Evolutionary conservation across 164 flowering plant species (phyloP), one percentile per base, ranked within the genome.

Genomic region (Litsea cubeba): DNA sequence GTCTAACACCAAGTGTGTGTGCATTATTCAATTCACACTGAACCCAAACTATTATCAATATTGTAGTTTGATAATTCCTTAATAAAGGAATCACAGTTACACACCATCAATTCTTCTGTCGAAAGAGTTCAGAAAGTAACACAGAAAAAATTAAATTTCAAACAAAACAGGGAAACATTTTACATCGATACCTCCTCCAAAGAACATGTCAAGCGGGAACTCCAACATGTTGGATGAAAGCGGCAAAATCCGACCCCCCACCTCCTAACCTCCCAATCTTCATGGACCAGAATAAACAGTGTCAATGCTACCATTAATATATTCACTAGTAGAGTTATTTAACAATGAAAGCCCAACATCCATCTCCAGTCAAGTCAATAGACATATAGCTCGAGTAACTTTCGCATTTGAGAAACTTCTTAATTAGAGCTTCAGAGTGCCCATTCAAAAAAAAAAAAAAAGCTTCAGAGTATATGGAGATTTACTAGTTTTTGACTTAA

Each of bases 161-260:
- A 51, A 51, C 15, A 51, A 17, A 51, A 51, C 30, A 22, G 26
- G 22, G 17, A 46, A 32, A 7, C n/a, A 50, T 0, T 12, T n/a
- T 10, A 69, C 25, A 49, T 49, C 10, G 54, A 57, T 83, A 89
- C 96, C 93, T 76, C 62, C 80, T 65, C 91, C 93, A 79, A 83
- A 89, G 66, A 66, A 69, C 76, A 91, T 79, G 69, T 87, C 91
- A 66, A 82, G 90, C 76, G 71, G 96, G 90, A 81, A 87, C 74
- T 69, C 96, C 93, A 32, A 89, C 77, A 76, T 91, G 93, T 75
- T 91, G 96, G 30, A 91, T 79, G 77, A 91, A 91, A 51, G 96
- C 78, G 54, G 88, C 86, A 83, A 73, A 88, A 76, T 91, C 93
- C 54, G 93, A 88, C 69, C 91, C 91, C 54, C 82, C 91, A 35